Percentiles rank a stretch among this genome's conserved stretches.
Evolutionary conservation across 2,329 filamentous ascomycete genomes (phyloP).

Genomic region (Fusarium lateritium): DNA sequence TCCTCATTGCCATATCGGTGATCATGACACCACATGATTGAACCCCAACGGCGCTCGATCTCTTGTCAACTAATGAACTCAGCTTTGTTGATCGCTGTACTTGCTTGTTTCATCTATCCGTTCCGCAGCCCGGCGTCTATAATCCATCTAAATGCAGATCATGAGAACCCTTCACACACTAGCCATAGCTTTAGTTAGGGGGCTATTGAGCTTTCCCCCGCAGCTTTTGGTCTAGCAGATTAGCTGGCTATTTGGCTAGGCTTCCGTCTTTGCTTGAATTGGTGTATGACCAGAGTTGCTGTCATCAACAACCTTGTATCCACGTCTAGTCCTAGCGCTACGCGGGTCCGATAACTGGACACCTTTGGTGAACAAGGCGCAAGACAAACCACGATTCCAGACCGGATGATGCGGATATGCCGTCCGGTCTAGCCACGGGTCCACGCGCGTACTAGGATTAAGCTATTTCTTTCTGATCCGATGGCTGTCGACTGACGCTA

Average conservation of each 20-base stretch:
- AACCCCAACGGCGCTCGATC: slow-evolving; percentile 1
- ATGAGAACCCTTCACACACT: slow-evolving; percentile 20
- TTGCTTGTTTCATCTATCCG: background rate
- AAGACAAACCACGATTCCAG: background rate
- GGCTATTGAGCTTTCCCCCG: slow-evolving; percentile 7
- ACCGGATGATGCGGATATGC: background rate
- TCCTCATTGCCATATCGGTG: background rate
- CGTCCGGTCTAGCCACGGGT: background rate
- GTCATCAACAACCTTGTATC: background rate
- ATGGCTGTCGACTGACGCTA: background rate
- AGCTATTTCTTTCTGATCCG: background rate
- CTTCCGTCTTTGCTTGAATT: background rate
- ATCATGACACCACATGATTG: slow-evolving; percentile 26
- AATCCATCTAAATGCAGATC: background rate
- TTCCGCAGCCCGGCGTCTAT: background rate
- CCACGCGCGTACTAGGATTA: background rate
- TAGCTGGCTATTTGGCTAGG: background rate
- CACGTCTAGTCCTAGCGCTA: background rate
- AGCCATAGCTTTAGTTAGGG: background rate
- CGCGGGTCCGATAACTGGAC: background rate
- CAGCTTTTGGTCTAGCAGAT: slow-evolving; percentile 4
- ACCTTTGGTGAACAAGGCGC: background rate
- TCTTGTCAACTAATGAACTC: slow-evolving; percentile 1
- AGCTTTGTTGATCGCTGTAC: background rate
- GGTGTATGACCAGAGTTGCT: background rate